Evolutionary conservation across 768 basidiomycete species (phyloP).

Genomic region (Gloeopeniophorella convolvens): DNA sequence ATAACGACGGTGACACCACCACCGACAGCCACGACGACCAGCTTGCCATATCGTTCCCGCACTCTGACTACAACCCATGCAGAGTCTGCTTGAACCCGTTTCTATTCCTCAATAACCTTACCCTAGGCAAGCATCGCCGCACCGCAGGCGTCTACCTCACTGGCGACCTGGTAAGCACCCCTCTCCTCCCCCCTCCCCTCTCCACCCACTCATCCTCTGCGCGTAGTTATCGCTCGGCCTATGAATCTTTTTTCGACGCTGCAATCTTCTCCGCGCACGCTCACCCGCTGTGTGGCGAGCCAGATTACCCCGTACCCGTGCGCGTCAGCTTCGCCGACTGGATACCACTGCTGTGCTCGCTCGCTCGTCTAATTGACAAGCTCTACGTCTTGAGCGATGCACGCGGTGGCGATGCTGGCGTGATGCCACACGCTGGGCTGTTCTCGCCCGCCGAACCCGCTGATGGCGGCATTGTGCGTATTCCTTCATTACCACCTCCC

Average conservation of each 20-base stretch:
- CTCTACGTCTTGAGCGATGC: conserved; percentile 94
- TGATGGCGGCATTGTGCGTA: conserved; percentile 95
- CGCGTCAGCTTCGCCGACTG: no score
- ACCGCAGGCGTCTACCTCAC: conserved; percentile 85
- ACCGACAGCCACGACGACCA: no score
- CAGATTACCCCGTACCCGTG: no score
- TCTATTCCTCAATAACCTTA: conserved; percentile 49
- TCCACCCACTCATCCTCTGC: no score
- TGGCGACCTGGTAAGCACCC: conserved; percentile 77
- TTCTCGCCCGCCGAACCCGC: no score
- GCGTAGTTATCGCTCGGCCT: conserved; percentile 87
- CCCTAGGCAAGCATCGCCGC: conserved; percentile 66
- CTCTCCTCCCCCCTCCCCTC: neutral
- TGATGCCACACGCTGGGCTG: no score
- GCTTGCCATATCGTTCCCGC: no score
- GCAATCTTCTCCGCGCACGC: conserved; percentile 80
- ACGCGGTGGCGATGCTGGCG: conserved; percentile 71
- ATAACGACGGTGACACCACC: no score
- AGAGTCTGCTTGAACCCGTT: conserved; percentile 88
- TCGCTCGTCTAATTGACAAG: conserved; percentile 88
- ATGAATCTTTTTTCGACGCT: conserved; percentile 92
- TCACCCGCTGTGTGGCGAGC: no score
- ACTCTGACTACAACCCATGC: no score
- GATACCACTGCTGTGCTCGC: conserved; percentile 88
- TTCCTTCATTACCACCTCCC: no score